Evolutionary conservation across 805 yeast species (phyloP), one percentile per base, ranked within the genome.

Genomic region (Wickerhamomyces tratensis): DNA sequence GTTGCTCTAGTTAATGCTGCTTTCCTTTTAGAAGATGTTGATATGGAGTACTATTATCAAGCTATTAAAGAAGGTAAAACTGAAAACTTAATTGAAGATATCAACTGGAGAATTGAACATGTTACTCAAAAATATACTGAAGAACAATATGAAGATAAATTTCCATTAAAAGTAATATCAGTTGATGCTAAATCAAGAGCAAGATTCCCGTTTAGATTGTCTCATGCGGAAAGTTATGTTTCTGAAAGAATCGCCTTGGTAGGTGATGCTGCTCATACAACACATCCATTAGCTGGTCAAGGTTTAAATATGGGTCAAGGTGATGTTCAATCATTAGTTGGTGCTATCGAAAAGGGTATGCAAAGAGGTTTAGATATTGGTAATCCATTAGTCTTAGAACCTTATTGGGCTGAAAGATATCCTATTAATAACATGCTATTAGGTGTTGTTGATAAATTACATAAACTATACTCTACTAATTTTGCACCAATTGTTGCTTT

Each of bases 181-280:
- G 74, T 88, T 6, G 69, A 76, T 31, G 72, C 72, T 2, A 67
- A 71, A 8, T 76, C 94, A 3, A 72, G 95, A 47, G 98, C 95
- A 0, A 71, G 83, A 39, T 93, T 93, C 68, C 98, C 98, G 25
- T 68, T 93, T 49, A 80, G 81, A 51, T 63, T 91, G 66, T 79
- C 88, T 20, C 97, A 93, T 57, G 95, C 96, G 3, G 98, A 93
- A 55, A 75, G 84, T 1, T 93, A 93, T 58, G 78, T 86, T 15
- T 77, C 77, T 2, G 89, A 85, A 5, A 71, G 98, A 50, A 73
- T 91, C 30, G 98, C 97, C 0, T 65, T 93, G n/a, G 85, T 91
- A 9, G 98, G 98, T 26, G 98, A 93, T 63, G 98, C 98, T 2
- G 98, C 98, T 0, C 98, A 93, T 54, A 83, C 97, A 0, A 86